A percentile compares a stretch with the other conserved stretches of the same genome.
Conservation (phyloP, 169 alveolate genomes). For the Eimeria necatrix region DNA sequence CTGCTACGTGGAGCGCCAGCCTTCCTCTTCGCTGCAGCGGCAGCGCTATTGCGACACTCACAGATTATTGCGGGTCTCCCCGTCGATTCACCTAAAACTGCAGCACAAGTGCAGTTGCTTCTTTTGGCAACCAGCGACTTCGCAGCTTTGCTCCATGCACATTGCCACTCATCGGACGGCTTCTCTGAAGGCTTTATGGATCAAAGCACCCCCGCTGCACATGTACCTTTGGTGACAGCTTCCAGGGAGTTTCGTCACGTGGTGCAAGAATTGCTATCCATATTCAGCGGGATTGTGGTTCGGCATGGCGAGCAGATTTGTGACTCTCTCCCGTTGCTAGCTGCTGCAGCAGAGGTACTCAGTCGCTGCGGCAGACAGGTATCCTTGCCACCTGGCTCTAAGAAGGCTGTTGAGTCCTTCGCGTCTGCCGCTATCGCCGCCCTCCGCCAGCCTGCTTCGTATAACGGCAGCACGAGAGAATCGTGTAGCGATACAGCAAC, state of each 20-base stretch:
- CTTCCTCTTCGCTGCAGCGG: conserved; percentile 51
- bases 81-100: conserved; percentile 13
- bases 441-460: conserved; percentile 50
- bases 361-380: conserved; percentile 50
- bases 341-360: conserved; percentile 60
- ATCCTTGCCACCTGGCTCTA: conserved; percentile 34
- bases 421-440: conserved; percentile 66
- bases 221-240: not conserved
- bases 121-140: conserved; percentile 55
- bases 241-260: conserved; percentile 20
- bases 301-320: conserved; percentile 53
- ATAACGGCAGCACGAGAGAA: not conserved
- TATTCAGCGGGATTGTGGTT: conserved; percentile 27
- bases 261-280: conserved; percentile 47
- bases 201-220: not conserved
- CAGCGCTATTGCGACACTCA: conserved; percentile 53
- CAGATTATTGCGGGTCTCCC: conserved; percentile 25
- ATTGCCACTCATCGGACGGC: conserved; percentile 21
- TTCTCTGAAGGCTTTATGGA: not conserved
- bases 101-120: conserved; percentile 67
- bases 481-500: not conserved
- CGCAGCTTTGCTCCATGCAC: conserved; percentile 69
- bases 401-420: conserved; percentile 58
- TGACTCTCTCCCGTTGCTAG: conserved; percentile 50
- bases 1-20: conserved; percentile 16